Conservation (phyloP, 179 eudicot genomes). For the Drosera spatulata region DNA sequence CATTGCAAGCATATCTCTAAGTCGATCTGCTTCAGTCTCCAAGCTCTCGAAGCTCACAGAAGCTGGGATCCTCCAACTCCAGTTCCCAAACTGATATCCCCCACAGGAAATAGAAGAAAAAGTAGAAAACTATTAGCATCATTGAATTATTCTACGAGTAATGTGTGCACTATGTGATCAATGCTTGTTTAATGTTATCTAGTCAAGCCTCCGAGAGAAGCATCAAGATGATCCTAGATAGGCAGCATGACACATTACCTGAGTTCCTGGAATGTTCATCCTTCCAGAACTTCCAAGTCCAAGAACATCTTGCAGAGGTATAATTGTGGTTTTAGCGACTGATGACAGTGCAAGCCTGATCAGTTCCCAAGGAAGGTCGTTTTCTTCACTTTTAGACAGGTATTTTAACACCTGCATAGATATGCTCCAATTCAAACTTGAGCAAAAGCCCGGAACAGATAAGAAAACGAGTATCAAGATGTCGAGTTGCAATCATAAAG, state of each 20-base stretch:
- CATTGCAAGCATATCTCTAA: slow-evolving; percentile 55
- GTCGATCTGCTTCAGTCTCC: slow-evolving; percentile 43
- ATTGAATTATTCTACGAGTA: no score
- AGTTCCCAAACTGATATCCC: slow-evolving; percentile 59
- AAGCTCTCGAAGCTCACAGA: slow-evolving; percentile 49
- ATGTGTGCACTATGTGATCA: not conserved
- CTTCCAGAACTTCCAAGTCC: slow-evolving; percentile 76
- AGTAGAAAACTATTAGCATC: slow-evolving; percentile 1
- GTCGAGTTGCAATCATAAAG: no score
- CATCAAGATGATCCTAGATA: no score
- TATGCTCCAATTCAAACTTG: not conserved
- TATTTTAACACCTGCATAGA: slow-evolving; percentile 54
- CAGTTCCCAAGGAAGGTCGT: slow-evolving; percentile 72
- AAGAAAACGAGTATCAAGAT: not conserved
- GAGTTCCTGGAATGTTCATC: slow-evolving; percentile 97
- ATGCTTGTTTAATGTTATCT: not conserved
- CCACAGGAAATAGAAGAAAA: not conserved
- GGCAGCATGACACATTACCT: slow-evolving; percentile 27
- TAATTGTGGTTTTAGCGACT: slow-evolving; percentile 70
- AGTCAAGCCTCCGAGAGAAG: not conserved
- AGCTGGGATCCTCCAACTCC: slow-evolving; percentile 92
- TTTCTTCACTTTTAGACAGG: slow-evolving; percentile 40
- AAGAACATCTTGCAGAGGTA: slow-evolving; percentile 97
- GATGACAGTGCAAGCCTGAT: slow-evolving; percentile 66
- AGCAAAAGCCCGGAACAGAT: not conserved